Base-by-base conservation (phyloP, 2,329 filamentous ascomycete genomes). In the Chaetomiaceae sp. region DNA sequence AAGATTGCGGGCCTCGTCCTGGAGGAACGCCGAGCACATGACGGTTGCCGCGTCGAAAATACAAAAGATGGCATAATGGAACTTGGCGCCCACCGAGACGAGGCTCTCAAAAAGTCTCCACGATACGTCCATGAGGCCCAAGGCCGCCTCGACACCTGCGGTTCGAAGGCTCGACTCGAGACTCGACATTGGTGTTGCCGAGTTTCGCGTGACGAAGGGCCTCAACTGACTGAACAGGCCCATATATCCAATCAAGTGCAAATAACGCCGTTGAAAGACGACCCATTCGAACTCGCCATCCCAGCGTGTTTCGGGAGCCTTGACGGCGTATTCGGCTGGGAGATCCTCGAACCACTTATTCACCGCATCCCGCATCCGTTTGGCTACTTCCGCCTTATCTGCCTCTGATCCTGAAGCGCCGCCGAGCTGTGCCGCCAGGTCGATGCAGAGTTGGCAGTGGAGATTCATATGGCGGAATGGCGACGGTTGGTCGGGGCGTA, bases 381-480 rank as follows among this genome's bases (percentile, higher is more conserved):
- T 42, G 40, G 57, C 55, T 3, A 46, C 27, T 8, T 58, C 40
- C 1, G 54, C 52, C n/a, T 53, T 42, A 20, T 41, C 53, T 2
- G n/a, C 27, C 4, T 55, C 51, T 2, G 52, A 48, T 9, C 40
- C 33, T 5, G 51, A 30, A 5, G 29, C 16, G 27, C 33, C 45
- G 3, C 33, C 33, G 3, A 62, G 21, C 36, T 54, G 33, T 1
- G 53, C 54, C 7, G 55, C 50, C 47, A 62, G 48, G 32, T 59
- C 56, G 32, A 61, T 54, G 44, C 58, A 61, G 16, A 77, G 62
- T 29, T 70, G 60, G 23, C 65, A 71, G 56, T 75, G 69, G 3
- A 74, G 65, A 18, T 64, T 61, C 46, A 75, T 73, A 46, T 75
- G 73, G 16, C 66, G 62, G 40, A 75, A 71, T 0, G 73, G 73